Conservation (phyloP, 768 basidiomycete species). For the Kockovaella imperatae region DNA sequence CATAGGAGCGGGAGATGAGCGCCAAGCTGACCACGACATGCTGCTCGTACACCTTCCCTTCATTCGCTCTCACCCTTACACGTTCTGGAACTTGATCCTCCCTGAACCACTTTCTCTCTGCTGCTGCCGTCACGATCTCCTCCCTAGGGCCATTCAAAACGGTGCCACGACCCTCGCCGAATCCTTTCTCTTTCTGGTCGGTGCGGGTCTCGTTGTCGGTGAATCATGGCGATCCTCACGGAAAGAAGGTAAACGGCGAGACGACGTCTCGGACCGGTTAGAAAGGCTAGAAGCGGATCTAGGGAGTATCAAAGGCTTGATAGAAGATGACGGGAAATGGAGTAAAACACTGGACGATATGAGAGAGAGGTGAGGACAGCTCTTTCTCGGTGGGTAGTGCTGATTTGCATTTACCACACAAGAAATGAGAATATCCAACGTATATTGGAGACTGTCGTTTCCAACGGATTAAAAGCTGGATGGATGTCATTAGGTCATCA, state of each 20-base stretch:
- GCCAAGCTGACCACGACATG: too few species aligned
- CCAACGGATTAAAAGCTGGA: conserved; percentile 27
- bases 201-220: conserved; percentile 37
- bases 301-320: conserved; percentile 6
- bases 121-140: background rate
- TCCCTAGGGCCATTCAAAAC: conserved; percentile 41
- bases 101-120: background rate
- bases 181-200: conserved; percentile 41
- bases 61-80: background rate
- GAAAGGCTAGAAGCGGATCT: conserved; percentile 29
- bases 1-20: too few species aligned
- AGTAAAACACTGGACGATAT: conserved; percentile 12
- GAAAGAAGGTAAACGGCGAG: conserved; percentile 36
- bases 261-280: conserved; percentile 31
- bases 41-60: background rate
- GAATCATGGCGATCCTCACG: conserved; percentile 32
- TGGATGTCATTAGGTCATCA: conserved; percentile 34
- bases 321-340: conserved; percentile 12
- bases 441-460: conserved; percentile 29
- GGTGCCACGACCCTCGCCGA: conserved; percentile 43
- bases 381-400: background rate
- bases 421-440: conserved; percentile 29
- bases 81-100: background rate
- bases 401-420: too few species aligned
- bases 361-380: conserved; percentile 21